A percentile compares a stretch with the other conserved stretches of the same genome.
phyloP scores from a whole-genome alignment of 768 basidiomycete genomes.

The Rubroboletus satanas region DNA sequence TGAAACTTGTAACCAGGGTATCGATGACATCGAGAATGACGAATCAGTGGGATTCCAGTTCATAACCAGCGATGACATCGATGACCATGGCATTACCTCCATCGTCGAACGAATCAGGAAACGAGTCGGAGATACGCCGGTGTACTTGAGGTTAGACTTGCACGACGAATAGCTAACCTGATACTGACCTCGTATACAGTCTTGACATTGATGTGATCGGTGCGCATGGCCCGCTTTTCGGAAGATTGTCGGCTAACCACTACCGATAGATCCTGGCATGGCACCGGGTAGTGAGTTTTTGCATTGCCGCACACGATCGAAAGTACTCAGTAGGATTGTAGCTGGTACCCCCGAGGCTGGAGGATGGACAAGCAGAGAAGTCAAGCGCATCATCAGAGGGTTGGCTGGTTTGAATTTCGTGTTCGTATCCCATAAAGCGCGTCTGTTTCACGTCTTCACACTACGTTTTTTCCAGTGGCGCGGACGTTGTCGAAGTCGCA shows the following conservation, averaged over 20 bases:
- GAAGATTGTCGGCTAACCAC: neutral
- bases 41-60: conserved; percentile 71
- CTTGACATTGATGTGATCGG: conserved; percentile 83
- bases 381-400: conserved; percentile 77
- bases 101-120: conserved; percentile 68
- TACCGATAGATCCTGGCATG: conserved; percentile 59
- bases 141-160: conserved; percentile 60
- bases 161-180: neutral
- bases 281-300: conserved; percentile 68
- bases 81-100: conserved; percentile 67
- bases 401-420: conserved; percentile 76
- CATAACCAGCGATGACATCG: conserved; percentile 78
- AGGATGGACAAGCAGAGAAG: conserved; percentile 80
- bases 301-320: neutral
- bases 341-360: conserved; percentile 84
- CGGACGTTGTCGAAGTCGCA: conserved; percentile 25
- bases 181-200: conserved; percentile 31
- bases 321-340: conserved; percentile 24
- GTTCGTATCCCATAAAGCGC: conserved; percentile 33
- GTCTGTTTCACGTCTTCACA: neutral
- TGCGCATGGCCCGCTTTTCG: conserved; percentile 18
- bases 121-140: conserved; percentile 69
- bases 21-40: conserved; percentile 54
- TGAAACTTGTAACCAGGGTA: conserved; percentile 10
- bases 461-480: conserved; percentile 12